Conservation (phyloP, 2,329 filamentous ascomycete genomes). For the Exophiala xenobiotica region DNA sequence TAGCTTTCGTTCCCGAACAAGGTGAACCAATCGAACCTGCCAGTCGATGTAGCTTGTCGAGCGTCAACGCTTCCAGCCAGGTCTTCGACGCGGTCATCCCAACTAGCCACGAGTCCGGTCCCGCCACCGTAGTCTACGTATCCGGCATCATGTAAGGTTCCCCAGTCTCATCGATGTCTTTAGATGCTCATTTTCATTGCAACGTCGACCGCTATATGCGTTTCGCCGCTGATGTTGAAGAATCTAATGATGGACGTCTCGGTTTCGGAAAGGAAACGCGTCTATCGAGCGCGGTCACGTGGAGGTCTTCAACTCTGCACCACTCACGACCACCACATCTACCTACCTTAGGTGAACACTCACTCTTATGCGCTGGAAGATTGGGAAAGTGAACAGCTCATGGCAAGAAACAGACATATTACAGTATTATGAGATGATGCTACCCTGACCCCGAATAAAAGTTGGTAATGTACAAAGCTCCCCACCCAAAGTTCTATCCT, state of each 20-base stretch:
- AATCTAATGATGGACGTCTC: not conserved
- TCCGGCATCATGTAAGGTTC: too few species aligned
- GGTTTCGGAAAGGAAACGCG: not conserved
- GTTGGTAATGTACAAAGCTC: not conserved
- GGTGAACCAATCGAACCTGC: conserved; percentile 61
- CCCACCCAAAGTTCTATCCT: not conserved
- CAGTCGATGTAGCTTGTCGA: conserved; percentile 56
- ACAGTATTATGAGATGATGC: too few species aligned
- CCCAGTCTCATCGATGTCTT: too few species aligned
- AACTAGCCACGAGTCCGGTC: too few species aligned
- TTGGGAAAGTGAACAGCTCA: too few species aligned
- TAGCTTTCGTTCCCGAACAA: conserved; percentile 59
- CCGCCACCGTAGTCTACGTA: too few species aligned
- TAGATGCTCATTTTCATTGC: too few species aligned
- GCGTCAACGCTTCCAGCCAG: conserved; percentile 49
- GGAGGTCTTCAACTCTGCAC: not conserved
- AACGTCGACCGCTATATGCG: too few species aligned
- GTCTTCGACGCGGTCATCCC: not conserved
- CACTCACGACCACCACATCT: not conserved
- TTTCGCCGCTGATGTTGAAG: too few species aligned
- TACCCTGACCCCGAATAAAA: too few species aligned
- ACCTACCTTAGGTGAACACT: not conserved
- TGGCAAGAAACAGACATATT: too few species aligned
- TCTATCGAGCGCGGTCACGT: not conserved
- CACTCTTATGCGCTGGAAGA: too few species aligned